Evolutionary conservation across 129 eudicot species (phyloP).

Genomic region (Oenanthe sinensis): DNA sequence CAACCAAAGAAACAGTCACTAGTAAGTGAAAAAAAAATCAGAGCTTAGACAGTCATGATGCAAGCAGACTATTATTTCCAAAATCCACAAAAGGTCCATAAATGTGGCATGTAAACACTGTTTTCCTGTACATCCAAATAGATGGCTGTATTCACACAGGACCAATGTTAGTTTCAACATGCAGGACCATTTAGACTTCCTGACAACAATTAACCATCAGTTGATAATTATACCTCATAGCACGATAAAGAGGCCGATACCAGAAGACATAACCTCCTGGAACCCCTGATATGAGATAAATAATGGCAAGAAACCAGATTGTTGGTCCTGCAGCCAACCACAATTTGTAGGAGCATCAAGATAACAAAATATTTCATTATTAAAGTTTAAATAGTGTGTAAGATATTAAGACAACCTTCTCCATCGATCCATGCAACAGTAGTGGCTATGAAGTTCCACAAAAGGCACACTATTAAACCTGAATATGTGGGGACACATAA

Average conservation of each 20-base stretch:
- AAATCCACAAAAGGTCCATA: background rate
- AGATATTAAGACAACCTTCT: conserved; percentile 39
- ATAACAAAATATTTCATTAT: background rate
- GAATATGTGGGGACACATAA: conserved; percentile 17
- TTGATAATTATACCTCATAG: conserved; percentile 52
- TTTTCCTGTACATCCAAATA: background rate
- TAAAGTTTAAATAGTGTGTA: background rate
- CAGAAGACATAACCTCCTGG: conserved; percentile 88
- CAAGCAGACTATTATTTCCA: background rate
- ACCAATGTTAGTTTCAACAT: background rate
- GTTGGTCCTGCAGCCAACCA: conserved; percentile 48
- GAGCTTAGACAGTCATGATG: background rate
- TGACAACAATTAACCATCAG: background rate
- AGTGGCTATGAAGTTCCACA: conserved; percentile 76
- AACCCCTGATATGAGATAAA: conserved; percentile 77
- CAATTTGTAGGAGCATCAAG: background rate
- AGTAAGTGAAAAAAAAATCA: too few relatives aligned
- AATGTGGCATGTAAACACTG: background rate
- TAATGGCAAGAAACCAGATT: conserved; percentile 82
- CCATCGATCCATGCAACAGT: conserved; percentile 75
- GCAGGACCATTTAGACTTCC: background rate
- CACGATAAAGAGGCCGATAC: conserved; percentile 96
- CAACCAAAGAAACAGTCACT: background rate
- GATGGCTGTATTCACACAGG: background rate
- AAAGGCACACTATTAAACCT: conserved; percentile 62